Base-by-base conservation (phyloP, 805 yeast species). In the Candida nitratophila region DNA sequence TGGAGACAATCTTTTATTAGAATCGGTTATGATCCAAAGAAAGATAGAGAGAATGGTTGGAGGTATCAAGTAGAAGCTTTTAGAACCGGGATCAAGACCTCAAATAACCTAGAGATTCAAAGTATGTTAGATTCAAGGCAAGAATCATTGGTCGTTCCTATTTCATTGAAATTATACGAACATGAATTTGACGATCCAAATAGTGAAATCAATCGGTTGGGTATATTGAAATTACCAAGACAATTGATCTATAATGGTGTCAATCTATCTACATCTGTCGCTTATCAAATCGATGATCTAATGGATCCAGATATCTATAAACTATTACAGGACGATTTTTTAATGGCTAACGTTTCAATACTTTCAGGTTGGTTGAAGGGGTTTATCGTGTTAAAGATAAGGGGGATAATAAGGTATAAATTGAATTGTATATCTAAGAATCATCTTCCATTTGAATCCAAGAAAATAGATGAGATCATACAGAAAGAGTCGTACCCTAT, bases 1-100 rank as follows among this genome's bases (percentile, higher is more conserved):
- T 93, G 96, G 96, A 74, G 98, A 53, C 88, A 87, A 47, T 78
- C 93, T 11, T 88, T 83, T 59, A 80, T 89, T 38, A 75, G 69
- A 50, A 79, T 81, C 51, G 97, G 96, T 1, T 70, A 81, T 34
- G 86, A 91, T 62, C 97, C 98, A 0, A 66, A 76, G 36, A 53
- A 63, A 2, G 79, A 83, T 39, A 19, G n/a, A 7, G 54, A 64
- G 1, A 58, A 67, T 12, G 81, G 70, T 52, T 81, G 86, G 47
- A 63, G 61, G 30, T 88, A 79, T 58, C 99, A 93, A 64, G 83
- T 90, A 19, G 97, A 90, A 62, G 82, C 86, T 44, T 93, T 90
- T 65, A 74, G 89, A 37, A 50, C 54, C 39, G 36, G 51, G 32
- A 67, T 78, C 6, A 51, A 53, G 35, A 53, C 55, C 3, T 41